Evolutionary conservation across 83 land plant species (phyloP).

Genomic region (Picea abies): DNA sequence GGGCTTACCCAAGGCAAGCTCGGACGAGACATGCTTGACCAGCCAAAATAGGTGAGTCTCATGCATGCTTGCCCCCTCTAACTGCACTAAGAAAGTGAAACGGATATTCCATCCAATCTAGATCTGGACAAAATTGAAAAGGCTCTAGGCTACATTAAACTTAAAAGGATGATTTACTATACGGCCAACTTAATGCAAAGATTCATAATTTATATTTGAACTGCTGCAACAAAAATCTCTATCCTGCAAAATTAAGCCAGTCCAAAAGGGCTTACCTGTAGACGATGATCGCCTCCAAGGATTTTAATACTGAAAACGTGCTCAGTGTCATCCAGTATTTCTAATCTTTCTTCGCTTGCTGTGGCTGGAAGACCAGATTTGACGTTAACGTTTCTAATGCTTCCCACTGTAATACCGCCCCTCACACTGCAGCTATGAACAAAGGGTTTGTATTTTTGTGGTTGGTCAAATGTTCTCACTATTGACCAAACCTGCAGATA

Average conservation of each 20-base stretch:
- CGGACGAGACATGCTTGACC: too few species aligned
- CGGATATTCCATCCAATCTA: too few species aligned
- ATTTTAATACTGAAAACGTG: constrained; percentile 66
- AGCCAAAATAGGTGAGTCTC: too few species aligned
- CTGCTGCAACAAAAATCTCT: background rate
- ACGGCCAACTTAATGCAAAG: too few species aligned
- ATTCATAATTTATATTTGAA: background rate
- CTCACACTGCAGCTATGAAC: constrained; percentile 62
- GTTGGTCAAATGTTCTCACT: constrained; percentile 86
- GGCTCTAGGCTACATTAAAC: too few species aligned
- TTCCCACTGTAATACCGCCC: constrained; percentile 67
- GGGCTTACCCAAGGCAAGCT: too few species aligned
- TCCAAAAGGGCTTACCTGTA: constrained; percentile 36
- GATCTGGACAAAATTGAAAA: too few species aligned
- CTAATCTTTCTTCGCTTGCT: constrained; percentile 71
- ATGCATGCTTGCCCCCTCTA: too few species aligned
- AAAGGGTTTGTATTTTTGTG: constrained; percentile 90
- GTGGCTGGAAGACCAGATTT: constrained; percentile 87
- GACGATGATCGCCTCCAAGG: constrained; percentile 89
- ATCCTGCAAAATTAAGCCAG: constrained; percentile 30
- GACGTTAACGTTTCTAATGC: constrained; percentile 66
- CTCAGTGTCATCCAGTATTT: constrained; percentile 74
- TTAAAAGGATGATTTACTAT: too few species aligned
- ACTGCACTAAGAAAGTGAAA: too few species aligned
- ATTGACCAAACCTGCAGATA: constrained; percentile 71